phyloP scores from a whole-genome alignment of 129 eudicot species.

The Arctium lappa region DNA sequence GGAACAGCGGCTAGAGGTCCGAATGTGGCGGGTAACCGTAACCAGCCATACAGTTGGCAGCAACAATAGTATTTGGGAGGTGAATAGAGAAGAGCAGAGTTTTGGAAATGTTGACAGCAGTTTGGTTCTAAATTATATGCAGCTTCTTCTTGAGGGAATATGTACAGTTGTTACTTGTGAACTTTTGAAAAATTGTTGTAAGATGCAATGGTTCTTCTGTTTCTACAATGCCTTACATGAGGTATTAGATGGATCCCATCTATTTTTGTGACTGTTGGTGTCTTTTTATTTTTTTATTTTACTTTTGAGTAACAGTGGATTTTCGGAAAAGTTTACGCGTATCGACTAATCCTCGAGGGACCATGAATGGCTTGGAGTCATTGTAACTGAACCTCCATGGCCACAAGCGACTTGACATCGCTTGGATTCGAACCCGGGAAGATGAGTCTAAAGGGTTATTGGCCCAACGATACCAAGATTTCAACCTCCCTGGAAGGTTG shows the following conservation, averaged over 20 bases:
- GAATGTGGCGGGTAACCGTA: slow-evolving; percentile 49
- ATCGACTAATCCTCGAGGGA: too few species aligned
- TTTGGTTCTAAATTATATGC: slow-evolving; percentile 8
- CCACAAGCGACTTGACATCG: too few species aligned
- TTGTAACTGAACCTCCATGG: too few species aligned
- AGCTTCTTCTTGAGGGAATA: not conserved
- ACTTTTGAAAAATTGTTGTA: slow-evolving; percentile 7
- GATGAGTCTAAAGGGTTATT: too few species aligned
- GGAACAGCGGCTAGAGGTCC: slow-evolving; percentile 58
- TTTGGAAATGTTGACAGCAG: slow-evolving; percentile 5
- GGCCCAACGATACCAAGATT: too few species aligned
- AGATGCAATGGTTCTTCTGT: not conserved
- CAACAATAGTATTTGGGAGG: slow-evolving; percentile 30
- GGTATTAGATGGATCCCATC: not conserved
- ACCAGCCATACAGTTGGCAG: slow-evolving; percentile 71
- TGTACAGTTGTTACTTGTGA: slow-evolving; percentile 24
- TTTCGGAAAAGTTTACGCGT: not conserved
- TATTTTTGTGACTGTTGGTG: not conserved
- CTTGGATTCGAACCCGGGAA: too few species aligned
- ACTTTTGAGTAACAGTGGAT: not conserved
- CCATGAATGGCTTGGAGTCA: too few species aligned
- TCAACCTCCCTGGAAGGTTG: too few species aligned
- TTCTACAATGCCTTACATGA: not conserved
- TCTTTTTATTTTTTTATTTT: not conserved
- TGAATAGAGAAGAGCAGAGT: slow-evolving; percentile 17